Percentiles rank a stretch among this genome's conserved stretches.
Evolutionary conservation across 1,284 basidiomycete genomes (phyloP).

Genomic region (Sporisorium sorghi): DNA sequence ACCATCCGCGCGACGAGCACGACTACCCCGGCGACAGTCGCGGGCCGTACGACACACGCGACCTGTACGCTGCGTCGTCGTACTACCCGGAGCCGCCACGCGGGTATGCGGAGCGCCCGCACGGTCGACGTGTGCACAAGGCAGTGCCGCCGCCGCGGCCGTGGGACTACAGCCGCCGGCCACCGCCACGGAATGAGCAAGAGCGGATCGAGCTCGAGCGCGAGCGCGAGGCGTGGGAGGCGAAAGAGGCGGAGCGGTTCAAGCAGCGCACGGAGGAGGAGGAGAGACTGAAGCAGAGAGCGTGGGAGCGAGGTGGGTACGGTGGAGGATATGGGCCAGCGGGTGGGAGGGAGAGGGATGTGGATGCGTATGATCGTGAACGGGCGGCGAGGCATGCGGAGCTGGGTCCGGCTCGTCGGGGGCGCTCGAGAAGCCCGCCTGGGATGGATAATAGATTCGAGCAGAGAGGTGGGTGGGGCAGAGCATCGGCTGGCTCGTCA

Average conservation of each 20-base stretch:
- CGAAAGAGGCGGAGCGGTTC: slow-evolving; percentile 37
- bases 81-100: slow-evolving; percentile 32
- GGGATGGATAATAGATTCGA: slow-evolving; percentile 21
- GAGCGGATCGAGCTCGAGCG: slow-evolving; percentile 33
- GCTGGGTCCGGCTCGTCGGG: slow-evolving; percentile 15
- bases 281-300: slow-evolving; percentile 25
- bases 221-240: slow-evolving; percentile 43
- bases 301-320: slow-evolving; percentile 11
- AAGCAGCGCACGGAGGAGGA: slow-evolving; percentile 39
- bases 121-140: slow-evolving; percentile 28
- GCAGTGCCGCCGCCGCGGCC: slow-evolving; percentile 38
- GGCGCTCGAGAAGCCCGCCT: slow-evolving; percentile 29
- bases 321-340: slow-evolving; percentile 6
- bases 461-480: slow-evolving; percentile 14
- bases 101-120: slow-evolving; percentile 11
- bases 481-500: slow-evolving; percentile 20
- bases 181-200: slow-evolving; percentile 34
- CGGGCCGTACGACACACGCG: slow-evolving; percentile 17
- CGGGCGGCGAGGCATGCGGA: slow-evolving; percentile 8
- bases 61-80: slow-evolving; percentile 17
- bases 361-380: slow-evolving; percentile 23
- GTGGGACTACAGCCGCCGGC: slow-evolving; percentile 44
- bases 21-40: slow-evolving; percentile 14
- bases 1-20: slow-evolving; percentile 23
- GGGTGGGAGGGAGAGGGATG: slow-evolving; percentile 17